Base-by-base conservation (phyloP, 257 asterid species). In the Sherardia arvensis region DNA sequence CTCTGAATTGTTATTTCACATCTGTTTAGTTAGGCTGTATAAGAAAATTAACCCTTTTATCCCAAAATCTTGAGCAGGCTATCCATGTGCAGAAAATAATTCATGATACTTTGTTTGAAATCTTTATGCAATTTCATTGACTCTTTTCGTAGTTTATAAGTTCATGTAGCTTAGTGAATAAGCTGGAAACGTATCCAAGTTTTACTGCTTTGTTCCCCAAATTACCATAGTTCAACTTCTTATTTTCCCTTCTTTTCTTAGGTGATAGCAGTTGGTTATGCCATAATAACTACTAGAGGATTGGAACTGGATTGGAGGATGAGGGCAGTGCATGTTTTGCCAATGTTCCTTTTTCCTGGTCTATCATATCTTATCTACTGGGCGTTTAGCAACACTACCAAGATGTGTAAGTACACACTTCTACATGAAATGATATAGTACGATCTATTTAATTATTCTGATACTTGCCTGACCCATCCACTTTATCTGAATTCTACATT, bases 271-370 rank as follows among this genome's bases (percentile, higher is more conserved):
- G 92, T 93, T 71, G 83, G 76, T 68, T 87, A 83, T 76, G 96
- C 97, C 30, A 77, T 87, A 69, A 76, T 84, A 83, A 93, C 88
- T 67, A 87, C 95, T 29, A 85, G 95, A 79, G 76, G 90, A 6
- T 62, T 79, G 59, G 70, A 81, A 69, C 73, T 90, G 87, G 74
- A 85, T 73, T 93, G 94, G 97, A 85, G 84, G 78, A 77, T 83
- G 82, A 87, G 96, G 77, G 94, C 97, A 65, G 54, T 81, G 78
- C 84, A 85, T 9, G 94, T 93, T 60, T 77, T 84, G 71, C 99
- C 99, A 23, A 87, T 87, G 90, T 90, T 93, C 79, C 79, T 87
- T 69, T 76, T 90, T 64, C 99, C 97, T 62, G 82, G 72, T n/a
- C 61, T 85, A 66, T 78, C 79, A 66, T 81, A 75, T 76, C 28